Conservation (phyloP, 139 green algal species). For the Pycnococcus provasolii region DNA sequence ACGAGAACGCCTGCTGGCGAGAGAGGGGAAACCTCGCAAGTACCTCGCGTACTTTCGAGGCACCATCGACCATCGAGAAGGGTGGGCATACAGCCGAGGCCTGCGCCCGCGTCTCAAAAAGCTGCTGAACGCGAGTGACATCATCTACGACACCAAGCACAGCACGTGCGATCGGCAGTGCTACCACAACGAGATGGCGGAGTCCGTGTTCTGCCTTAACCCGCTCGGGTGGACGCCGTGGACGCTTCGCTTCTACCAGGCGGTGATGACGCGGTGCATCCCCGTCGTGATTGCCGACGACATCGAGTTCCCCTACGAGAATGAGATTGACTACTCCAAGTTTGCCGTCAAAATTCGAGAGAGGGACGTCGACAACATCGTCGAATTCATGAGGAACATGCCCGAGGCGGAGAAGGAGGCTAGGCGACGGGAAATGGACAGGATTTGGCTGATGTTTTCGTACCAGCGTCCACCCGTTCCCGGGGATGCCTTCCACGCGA, state of each 20-base stretch:
- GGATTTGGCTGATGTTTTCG: conserved; percentile 24
- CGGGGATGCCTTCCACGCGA: conserved; percentile 16
- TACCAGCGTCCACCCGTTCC: conserved; percentile 19
- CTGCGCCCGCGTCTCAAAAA: conserved; percentile 25
- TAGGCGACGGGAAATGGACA: conserved; percentile 18
- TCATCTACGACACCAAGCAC: conserved; percentile 33
- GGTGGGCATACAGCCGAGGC: conserved; percentile 25
- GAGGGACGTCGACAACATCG: conserved; percentile 27
- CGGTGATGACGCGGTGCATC: conserved; percentile 36
- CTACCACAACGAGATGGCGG: conserved; percentile 29
- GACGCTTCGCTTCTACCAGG: conserved; percentile 34
- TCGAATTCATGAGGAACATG: conserved; percentile 25
- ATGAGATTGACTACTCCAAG: conserved; percentile 29
- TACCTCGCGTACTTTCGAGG: conserved; percentile 31
- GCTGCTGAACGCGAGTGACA: conserved; percentile 25
- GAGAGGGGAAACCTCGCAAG: neutral
- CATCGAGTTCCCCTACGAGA: conserved; percentile 35
- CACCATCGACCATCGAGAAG: conserved; percentile 31
- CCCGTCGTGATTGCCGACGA: conserved; percentile 32
- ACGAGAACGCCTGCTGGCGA: neutral
- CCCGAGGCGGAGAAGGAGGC: conserved; percentile 22
- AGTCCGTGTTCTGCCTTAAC: conserved; percentile 30
- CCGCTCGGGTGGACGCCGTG: conserved; percentile 35
- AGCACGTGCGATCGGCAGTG: conserved; percentile 30
- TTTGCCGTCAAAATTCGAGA: conserved; percentile 33